A percentile compares a stretch with the other conserved stretches of the same genome.
phyloP scores from a whole-genome alignment of 176 grass and related monocot species.

The Chrysopogon serrulatus region DNA sequence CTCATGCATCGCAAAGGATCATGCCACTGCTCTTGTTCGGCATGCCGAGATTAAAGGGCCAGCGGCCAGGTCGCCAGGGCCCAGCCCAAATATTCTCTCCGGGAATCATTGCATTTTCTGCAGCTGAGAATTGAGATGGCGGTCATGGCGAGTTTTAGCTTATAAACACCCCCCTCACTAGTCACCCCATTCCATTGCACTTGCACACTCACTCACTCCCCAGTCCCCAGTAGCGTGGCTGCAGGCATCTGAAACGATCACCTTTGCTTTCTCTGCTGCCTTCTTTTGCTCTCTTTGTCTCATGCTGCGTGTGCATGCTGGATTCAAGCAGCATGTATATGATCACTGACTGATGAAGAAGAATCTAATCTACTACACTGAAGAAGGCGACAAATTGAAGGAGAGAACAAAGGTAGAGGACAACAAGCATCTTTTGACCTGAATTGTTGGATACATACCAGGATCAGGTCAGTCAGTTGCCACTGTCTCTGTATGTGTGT shows the following conservation, averaged over 20 bases:
- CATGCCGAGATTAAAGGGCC: conserved; percentile 46
- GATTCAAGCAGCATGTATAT: not conserved
- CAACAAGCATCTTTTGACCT: conserved; percentile 5
- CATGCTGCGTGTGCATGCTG: not conserved
- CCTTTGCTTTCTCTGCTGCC: not conserved
- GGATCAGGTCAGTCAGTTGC: not conserved
- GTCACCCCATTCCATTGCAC: not conserved
- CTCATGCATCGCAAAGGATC: conserved; percentile 18
- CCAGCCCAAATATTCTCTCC: conserved; percentile 27
- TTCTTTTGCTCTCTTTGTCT: not conserved
- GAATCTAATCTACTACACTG: not conserved
- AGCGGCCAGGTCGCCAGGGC: not conserved
- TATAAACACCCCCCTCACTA: not conserved
- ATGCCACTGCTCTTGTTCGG: conserved; percentile 38
- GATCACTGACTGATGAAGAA: not conserved
- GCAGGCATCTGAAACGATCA: not conserved
- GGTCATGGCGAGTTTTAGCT: not conserved
- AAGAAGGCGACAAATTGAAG: not conserved
- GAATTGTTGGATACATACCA: not conserved
- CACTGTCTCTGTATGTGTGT: not conserved
- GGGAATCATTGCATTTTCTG: conserved; percentile 31
- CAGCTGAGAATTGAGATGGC: not conserved
- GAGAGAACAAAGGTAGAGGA: not conserved
- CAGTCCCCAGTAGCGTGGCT: not conserved
- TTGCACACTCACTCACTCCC: not conserved